Percentiles rank a stretch among this genome's conserved stretches.
These are phyloP conservation scores for Hygrophorus pudorinus DNA, from an alignment of 768 basidiomycete species.

Conservation along the genomic window DNA sequence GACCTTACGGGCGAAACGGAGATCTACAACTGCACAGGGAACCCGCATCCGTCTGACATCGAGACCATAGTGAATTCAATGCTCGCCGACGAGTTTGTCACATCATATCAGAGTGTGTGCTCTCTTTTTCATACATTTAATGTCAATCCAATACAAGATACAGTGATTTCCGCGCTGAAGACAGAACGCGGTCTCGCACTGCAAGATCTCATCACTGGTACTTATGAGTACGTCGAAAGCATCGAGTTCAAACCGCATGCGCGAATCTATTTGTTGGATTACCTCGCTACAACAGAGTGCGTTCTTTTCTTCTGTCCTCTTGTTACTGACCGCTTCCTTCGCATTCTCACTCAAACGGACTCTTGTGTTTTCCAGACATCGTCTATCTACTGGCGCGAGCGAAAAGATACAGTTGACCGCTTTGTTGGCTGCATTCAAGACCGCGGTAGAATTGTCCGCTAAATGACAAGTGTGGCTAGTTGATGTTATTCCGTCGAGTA, in stretches of 20 bases:
- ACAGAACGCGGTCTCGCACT: slow-evolving; percentile 88
- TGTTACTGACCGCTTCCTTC: not conserved
- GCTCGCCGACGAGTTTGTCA: slow-evolving; percentile 94
- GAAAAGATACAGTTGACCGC: slow-evolving; percentile 95
- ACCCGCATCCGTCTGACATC: slow-evolving; percentile 91
- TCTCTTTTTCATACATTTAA: slow-evolving; percentile 1
- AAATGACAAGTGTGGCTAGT: not conserved
- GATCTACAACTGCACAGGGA: slow-evolving; percentile 95
- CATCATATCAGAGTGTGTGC: slow-evolving; percentile 66
- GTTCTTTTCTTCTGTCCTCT: slow-evolving; percentile 18
- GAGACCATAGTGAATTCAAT: slow-evolving; percentile 90
- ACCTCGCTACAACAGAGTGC: slow-evolving; percentile 92
- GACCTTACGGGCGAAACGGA: slow-evolving; percentile 81
- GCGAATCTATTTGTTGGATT: slow-evolving; percentile 86
- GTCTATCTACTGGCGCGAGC: slow-evolving; percentile 83
- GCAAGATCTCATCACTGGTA: slow-evolving; percentile 87
- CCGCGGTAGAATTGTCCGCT: slow-evolving; percentile 69
- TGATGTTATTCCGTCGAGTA: not conserved
- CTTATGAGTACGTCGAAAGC: slow-evolving; percentile 83
- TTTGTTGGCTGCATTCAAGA: slow-evolving; percentile 87
- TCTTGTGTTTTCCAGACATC: slow-evolving; percentile 44
- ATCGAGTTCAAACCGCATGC: slow-evolving; percentile 81
- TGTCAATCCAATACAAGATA: not conserved
- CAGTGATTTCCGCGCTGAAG: slow-evolving; percentile 84
- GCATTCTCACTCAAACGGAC: too few relatives aligned